Base-by-base conservation (phyloP, 768 basidiomycete genomes). In the Rhizopogon roseolus region DNA sequence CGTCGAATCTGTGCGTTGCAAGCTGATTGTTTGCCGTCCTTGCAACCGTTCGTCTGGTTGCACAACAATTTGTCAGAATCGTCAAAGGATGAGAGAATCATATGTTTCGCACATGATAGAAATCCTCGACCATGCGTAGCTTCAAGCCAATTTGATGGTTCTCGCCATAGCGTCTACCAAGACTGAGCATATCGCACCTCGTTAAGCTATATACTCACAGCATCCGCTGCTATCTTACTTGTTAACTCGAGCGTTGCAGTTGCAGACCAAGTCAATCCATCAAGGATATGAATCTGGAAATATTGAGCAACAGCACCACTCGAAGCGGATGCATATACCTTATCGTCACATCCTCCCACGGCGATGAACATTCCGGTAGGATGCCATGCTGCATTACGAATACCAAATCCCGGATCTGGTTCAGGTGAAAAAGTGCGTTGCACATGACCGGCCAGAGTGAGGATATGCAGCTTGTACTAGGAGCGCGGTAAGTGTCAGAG, bases 341-440 rank as follows among this genome's bases (percentile, higher is more conserved):
- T 91, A 61, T 94, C 92, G 69, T 95, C 93, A 83, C 88, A 94
- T 10, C 94, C 94, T 11, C 83, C 85, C 0, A 94, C 76, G 2
- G 86, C 88, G 8, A 97, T 72, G 65, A 89, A 94, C 62, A 81
- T 75, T 5, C 93, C 91, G 52, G 76, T 86, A 4, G 93, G 94
- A 69, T 94, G 90, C 94, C 94, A 98, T 17, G 80, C 72, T 1
- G 86, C 84, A 54, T 72, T 75, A 9, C 92, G 81, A 41, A 97
- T 83, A 6, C 94, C 94, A 53, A 94, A 81, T 14, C 87, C 90
- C 27, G 90, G 88, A 67, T 96, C 92, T 27, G 81, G 78, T 34
- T 76, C 77, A 2, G 90, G 90, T 17, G 74, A 74, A 64, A 91
- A 93, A 10, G 82, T 78, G 16, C 82, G 83, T 32, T 88, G 71